Evolutionary conservation across 345 rosid genomes (phyloP).

Genomic region (Salix arbutifolia): DNA sequence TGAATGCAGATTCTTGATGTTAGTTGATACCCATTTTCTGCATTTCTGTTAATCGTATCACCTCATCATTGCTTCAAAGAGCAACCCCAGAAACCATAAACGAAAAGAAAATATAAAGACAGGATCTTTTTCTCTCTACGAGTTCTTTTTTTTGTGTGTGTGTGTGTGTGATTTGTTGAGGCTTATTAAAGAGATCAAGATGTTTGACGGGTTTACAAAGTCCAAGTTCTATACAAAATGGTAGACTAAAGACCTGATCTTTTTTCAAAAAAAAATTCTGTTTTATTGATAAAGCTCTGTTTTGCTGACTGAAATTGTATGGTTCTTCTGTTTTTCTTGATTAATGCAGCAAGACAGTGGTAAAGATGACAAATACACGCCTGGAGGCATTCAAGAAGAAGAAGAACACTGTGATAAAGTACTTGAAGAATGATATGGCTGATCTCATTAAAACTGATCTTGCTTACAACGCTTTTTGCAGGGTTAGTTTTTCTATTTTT

Average conservation of each 20-base stretch:
- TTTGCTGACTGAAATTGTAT: not conserved
- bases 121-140: not conserved
- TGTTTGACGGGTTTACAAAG: constrained; percentile 21
- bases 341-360: constrained; percentile 50
- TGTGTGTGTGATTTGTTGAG: not conserved
- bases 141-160: not conserved
- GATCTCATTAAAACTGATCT: constrained; percentile 63
- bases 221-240: constrained; percentile 27
- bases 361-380: constrained; percentile 55
- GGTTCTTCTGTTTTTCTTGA: not conserved
- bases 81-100: not conserved
- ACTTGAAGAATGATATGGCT: constrained; percentile 69
- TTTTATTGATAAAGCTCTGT: not conserved
- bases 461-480: constrained; percentile 69
- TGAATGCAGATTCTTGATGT: constrained; percentile 20
- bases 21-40: constrained; percentile 1
- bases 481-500: constrained; percentile 39
- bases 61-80: not conserved
- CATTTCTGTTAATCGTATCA: not conserved
- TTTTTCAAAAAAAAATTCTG: no score
- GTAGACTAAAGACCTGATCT: not conserved
- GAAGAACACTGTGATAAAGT: constrained; percentile 57
- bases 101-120: not conserved
- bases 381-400: constrained; percentile 66
- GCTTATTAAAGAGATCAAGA: constrained; percentile 3